Base-by-base conservation (phyloP, 1,284 basidiomycete genomes). In the Peniophora sp. region DNA sequence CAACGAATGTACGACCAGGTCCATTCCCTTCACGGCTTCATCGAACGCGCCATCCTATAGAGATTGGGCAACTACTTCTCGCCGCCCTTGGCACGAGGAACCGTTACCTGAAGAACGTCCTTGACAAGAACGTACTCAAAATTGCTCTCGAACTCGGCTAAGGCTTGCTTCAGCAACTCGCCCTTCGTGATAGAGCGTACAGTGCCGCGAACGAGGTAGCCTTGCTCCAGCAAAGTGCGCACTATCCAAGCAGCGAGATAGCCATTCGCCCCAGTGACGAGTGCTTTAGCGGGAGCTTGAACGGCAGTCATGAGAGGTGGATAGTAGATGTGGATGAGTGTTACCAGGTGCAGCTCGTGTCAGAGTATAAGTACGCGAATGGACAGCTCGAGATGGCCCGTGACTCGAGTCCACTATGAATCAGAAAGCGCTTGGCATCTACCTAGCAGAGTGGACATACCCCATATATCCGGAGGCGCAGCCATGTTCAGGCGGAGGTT, bases 41-140 rank as follows among this genome's bases (percentile, higher is more conserved):
- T 87, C 83, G 56, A 87, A 88, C 2, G 79, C 81, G n/a, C 78
- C 79, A 9, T 77, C 72, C 78, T 79, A 20, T 46, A n/a, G 41
- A 12, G 17, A 17, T 24, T 17, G n/a, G n/a, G 1, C 6, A 32
- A 10, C 20, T 22, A 45, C 14, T 11, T 10, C 6, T 14, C 15
- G 22, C 6, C 18, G n/a, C n/a, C n/a, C n/a, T n/a, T n/a, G n/a
- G n/a, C n/a, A 36, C 41, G 41, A 18, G 18, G 10, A 8, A 14
- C 3, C 14, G 12, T 32, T 15, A 41, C 37, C 37, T 41, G 5
- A 5, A 8, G 15, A n/a, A 41, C n/a, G 37, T 41, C 37, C n/a
- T n/a, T 15, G 37, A 20, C 18, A 15, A 41, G 5, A 8, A 42
- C 47, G 24, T 23, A 18, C 9, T 49, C 47, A 35, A 49, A 49